phyloP scores from a whole-genome alignment of 306 rosid species.

The Abrus pulchellus region DNA sequence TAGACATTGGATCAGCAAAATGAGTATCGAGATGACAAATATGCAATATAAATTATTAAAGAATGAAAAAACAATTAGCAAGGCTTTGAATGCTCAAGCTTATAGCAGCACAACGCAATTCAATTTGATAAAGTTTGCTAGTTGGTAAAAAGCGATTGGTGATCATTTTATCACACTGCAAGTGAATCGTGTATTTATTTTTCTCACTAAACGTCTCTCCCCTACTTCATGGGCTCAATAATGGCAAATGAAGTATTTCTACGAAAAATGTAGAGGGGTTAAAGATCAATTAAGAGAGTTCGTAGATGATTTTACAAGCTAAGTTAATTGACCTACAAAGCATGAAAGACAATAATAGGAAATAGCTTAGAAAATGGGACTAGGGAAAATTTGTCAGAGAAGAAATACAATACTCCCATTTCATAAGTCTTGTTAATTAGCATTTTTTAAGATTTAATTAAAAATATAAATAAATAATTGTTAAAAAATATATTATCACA shows the following conservation, averaged over 20 bases:
- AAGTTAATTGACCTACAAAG: neutral
- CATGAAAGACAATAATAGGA: constrained; percentile 1
- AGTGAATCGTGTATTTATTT: constrained; percentile 28
- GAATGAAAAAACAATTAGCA: neutral
- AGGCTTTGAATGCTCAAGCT: neutral
- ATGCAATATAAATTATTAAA: neutral
- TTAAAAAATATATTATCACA: too few relatives aligned
- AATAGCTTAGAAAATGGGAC: constrained; percentile 26
- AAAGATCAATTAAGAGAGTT: neutral
- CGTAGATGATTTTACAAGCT: neutral
- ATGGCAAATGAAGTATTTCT: neutral
- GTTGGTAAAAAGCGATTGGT: constrained; percentile 28
- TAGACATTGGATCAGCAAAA: neutral
- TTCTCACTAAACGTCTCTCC: neutral
- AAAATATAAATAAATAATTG: too few relatives aligned
- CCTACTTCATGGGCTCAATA: neutral
- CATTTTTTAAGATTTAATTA: too few relatives aligned
- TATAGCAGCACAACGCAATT: neutral
- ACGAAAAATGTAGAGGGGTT: neutral
- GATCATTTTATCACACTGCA: neutral
- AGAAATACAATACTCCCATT: neutral
- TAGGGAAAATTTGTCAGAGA: neutral
- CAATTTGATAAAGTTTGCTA: constrained; percentile 43
- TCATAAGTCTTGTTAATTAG: too few relatives aligned
- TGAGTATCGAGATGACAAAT: neutral